Percentiles rank a stretch among this genome's conserved stretches.
phyloP scores from a whole-genome alignment of 176 grass and related monocot genomes.

The Phoenix roebelenii region DNA sequence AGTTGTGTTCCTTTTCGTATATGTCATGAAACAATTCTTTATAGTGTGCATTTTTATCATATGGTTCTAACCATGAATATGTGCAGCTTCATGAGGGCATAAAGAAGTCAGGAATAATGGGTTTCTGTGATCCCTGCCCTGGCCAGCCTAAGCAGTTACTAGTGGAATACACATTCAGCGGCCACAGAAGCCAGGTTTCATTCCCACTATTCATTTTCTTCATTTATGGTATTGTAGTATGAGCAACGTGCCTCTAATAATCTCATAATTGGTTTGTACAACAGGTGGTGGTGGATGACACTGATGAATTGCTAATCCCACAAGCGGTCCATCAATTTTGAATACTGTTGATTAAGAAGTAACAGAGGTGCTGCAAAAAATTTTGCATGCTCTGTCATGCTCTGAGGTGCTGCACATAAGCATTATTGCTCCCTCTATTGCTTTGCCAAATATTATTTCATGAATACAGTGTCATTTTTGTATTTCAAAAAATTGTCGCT shows the following conservation, averaged over 20 bases:
- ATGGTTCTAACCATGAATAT: not conserved
- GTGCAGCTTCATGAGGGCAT: slow-evolving; percentile 92
- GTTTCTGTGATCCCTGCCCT: slow-evolving; percentile 93
- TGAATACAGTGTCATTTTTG: too few relatives aligned
- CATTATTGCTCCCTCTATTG: too few relatives aligned
- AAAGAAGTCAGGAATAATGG: slow-evolving; percentile 98
- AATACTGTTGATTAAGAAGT: slow-evolving; percentile 9
- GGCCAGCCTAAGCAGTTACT: slow-evolving; percentile 65
- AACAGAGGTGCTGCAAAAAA: too few relatives aligned
- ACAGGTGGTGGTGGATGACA: slow-evolving; percentile 77
- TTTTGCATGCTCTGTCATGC: too few relatives aligned
- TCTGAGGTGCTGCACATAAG: too few relatives aligned
- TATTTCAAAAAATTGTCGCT: too few relatives aligned
- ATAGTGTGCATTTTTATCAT: too few relatives aligned
- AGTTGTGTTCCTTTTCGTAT: too few relatives aligned
- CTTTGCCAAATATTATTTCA: too few relatives aligned
- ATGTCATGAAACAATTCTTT: too few relatives aligned
- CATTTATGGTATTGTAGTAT: not conserved
- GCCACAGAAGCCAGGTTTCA: slow-evolving; percentile 62
- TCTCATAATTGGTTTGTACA: slow-evolving; percentile 12
- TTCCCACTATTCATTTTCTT: not conserved
- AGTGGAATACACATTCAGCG: slow-evolving; percentile 64
- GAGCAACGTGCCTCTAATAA: not conserved
- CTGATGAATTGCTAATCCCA: slow-evolving; percentile 47
- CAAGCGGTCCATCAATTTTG: slow-evolving; percentile 43